These are phyloP conservation scores for Stereocaulon alpinum DNA, from an alignment of 495 filamentous ascomycete species.

Conservation along the genomic window DNA sequence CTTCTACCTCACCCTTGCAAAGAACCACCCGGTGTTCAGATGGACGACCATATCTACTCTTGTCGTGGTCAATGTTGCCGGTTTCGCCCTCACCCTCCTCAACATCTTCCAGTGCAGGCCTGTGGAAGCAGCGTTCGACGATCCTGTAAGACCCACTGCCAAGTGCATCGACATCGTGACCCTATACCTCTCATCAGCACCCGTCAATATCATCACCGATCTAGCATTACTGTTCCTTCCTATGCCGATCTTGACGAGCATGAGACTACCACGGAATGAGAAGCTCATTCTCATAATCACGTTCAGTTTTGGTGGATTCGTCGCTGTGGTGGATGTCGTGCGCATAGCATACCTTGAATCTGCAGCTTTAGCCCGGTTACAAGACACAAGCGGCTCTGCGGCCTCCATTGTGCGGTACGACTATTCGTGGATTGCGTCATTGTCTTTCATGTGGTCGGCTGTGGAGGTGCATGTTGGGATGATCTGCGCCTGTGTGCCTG, in stretches of 20 bases:
- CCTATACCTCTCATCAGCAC: constrained; percentile 73
- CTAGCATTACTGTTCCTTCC: constrained; percentile 74
- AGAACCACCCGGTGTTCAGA: constrained; percentile 60
- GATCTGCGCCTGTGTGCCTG: constrained; percentile 79
- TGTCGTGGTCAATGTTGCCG: constrained; percentile 64
- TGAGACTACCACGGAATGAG: constrained; percentile 73
- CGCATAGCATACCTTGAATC: constrained; percentile 82
- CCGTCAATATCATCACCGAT: constrained; percentile 79
- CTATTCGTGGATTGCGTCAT: constrained; percentile 64
- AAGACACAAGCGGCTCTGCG: constrained; percentile 24
- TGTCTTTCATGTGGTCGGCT: constrained; percentile 86
- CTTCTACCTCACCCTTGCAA: constrained; percentile 74
- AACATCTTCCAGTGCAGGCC: constrained; percentile 88
- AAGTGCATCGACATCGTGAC: constrained; percentile 66
- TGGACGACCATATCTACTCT: constrained; percentile 61
- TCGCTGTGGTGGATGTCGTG: constrained; percentile 78
- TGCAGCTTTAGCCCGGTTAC: constrained; percentile 41
- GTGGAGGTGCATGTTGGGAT: constrained; percentile 76
- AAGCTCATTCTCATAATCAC: constrained; percentile 76
- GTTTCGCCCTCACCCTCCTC: constrained; percentile 67
- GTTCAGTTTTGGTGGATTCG: constrained; percentile 75
- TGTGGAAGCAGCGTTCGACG: constrained; percentile 48
- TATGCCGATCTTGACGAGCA: constrained; percentile 74
- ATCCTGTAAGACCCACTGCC: constrained; percentile 32
- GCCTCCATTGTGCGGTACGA: constrained; percentile 34